These are phyloP conservation scores for Plasmodium blacklocki DNA, from an alignment of 169 alveolate species.

Conservation along the genomic window DNA sequence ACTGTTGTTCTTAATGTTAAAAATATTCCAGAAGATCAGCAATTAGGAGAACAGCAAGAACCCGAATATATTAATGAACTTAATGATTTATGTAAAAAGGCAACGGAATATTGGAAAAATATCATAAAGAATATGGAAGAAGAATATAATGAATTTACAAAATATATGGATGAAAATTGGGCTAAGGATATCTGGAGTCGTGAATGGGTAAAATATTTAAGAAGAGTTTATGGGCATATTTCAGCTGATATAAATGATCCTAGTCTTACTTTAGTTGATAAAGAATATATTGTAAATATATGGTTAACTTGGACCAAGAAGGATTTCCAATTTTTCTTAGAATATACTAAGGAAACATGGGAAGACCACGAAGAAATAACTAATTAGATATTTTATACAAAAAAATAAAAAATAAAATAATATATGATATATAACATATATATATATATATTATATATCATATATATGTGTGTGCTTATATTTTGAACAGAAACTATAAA, in stretches of 20 bases:
- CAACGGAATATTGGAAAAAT: background rate
- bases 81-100: background rate
- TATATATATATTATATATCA: no score
- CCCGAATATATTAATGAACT: background rate
- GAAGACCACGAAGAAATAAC: background rate
- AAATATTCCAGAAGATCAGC: background rate
- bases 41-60: background rate
- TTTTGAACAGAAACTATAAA: no score
- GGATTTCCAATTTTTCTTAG: background rate
- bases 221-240: background rate
- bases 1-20: no score
- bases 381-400: no score
- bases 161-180: background rate
- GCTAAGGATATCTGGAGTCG: background rate
- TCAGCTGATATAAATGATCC: background rate
- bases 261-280: background rate
- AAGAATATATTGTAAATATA: slow-evolving; percentile 1
- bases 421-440: no score
- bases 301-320: background rate
- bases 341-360: background rate
- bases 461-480: no score
- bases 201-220: background rate
- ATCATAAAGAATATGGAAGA: background rate
- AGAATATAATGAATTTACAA: background rate
- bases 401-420: no score